Evolutionary conservation across 306 rosid genomes (phyloP).

Genomic region (Glycyrrhiza uralensis): DNA sequence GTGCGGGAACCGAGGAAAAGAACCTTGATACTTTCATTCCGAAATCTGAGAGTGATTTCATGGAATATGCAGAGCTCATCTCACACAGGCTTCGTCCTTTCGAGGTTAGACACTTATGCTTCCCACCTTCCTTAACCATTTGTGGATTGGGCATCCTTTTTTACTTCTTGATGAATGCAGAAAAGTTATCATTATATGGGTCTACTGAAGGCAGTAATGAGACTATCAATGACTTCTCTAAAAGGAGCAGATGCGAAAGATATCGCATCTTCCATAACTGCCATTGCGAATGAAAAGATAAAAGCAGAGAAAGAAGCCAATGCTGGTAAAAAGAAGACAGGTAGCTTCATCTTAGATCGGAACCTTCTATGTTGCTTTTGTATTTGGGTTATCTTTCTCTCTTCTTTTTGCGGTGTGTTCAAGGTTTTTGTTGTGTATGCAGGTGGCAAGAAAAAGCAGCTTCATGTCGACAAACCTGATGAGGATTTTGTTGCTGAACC

Average conservation of each 20-base stretch:
- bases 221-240: conserved; percentile 70
- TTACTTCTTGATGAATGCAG: conserved; percentile 43
- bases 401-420: neutral
- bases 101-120: conserved; percentile 43
- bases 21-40: conserved; percentile 86
- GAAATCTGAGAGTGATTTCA: conserved; percentile 79
- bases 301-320: conserved; percentile 89
- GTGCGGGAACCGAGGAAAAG: conserved; percentile 56
- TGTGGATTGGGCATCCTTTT: conserved; percentile 11
- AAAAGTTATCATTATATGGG: conserved; percentile 77
- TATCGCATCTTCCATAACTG: conserved; percentile 77
- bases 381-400: neutral
- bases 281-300: conserved; percentile 90
- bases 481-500: conserved; percentile 57
- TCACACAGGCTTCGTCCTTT: conserved; percentile 60
- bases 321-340: conserved; percentile 90
- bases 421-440: conserved; percentile 7
- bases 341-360: conserved; percentile 23
- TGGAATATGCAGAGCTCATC: conserved; percentile 87
- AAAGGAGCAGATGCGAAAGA: conserved; percentile 97
- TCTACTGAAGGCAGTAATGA: conserved; percentile 76
- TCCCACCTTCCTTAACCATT: neutral
- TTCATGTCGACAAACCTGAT: conserved; percentile 74
- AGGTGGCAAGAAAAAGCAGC: conserved; percentile 91
- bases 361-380: neutral